Evolutionary conservation across 768 basidiomycete species (phyloP).

Genomic region (Boletus reticuloceps): DNA sequence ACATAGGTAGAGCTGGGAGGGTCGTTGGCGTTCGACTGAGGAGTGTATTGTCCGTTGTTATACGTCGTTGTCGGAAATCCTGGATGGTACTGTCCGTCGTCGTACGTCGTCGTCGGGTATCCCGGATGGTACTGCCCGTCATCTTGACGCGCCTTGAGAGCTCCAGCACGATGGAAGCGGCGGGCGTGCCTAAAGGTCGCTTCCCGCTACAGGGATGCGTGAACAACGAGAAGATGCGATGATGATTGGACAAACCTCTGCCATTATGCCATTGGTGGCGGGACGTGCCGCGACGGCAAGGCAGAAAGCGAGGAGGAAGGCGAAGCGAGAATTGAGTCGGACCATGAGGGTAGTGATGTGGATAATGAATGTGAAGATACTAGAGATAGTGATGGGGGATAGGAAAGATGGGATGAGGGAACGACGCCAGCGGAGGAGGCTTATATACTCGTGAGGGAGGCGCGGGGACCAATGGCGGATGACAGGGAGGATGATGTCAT

Average conservation of each 20-base stretch:
- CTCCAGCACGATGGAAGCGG: conserved; percentile 10
- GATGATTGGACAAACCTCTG: conserved; percentile 8
- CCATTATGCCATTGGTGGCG: conserved; percentile 2
- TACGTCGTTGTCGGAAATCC: conserved; percentile 11
- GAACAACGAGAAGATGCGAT: neutral
- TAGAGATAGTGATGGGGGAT: conserved; percentile 12
- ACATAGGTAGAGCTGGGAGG: neutral
- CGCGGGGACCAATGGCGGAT: conserved; percentile 11
- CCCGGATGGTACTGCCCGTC: conserved; percentile 24
- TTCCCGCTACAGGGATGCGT: conserved; percentile 9
- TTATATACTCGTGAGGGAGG: conserved; percentile 22
- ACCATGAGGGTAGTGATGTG: conserved; percentile 30
- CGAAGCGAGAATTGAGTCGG: conserved; percentile 28
- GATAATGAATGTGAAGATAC: conserved; percentile 23
- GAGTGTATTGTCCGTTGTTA: conserved; percentile 13
- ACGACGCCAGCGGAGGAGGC: neutral
- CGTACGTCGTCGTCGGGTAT: conserved; percentile 10
- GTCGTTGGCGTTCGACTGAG: neutral
- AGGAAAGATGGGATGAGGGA: conserved; percentile 4
- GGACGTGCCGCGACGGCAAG: conserved; percentile 18
- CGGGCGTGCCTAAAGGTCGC: conserved; percentile 6
- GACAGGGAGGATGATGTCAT: conserved; percentile 16
- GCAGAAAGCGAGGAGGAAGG: conserved; percentile 28
- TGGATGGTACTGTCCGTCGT: neutral
- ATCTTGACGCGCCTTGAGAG: conserved; percentile 14